These are phyloP conservation scores for Aspergillus tamarii DNA, from an alignment of 2,329 filamentous ascomycete species.

Conservation along the genomic window DNA sequence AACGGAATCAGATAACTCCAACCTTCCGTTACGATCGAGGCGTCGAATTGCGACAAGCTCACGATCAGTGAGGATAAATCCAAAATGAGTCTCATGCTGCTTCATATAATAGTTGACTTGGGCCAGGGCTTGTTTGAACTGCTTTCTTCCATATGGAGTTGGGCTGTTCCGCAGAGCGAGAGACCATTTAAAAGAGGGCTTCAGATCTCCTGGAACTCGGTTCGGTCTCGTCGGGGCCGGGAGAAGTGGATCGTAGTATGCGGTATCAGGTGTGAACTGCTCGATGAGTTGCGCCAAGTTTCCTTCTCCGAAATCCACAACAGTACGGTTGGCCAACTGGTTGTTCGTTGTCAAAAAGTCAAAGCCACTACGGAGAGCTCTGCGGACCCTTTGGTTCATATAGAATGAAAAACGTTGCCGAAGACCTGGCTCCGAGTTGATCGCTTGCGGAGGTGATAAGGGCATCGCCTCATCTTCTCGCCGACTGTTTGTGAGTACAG, in stretches of 20 bases:
- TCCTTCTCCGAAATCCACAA: constrained; percentile 5
- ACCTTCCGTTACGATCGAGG: constrained; percentile 17
- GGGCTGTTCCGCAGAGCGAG: not conserved
- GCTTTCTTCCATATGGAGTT: not conserved
- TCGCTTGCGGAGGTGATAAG: not conserved
- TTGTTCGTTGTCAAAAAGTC: not conserved
- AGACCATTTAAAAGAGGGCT: constrained; percentile 11
- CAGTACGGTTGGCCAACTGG: not conserved
- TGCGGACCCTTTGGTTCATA: not conserved
- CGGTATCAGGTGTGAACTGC: not conserved
- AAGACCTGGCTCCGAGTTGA: not conserved
- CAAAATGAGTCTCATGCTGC: constrained; percentile 17
- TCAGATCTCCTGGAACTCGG: constrained; percentile 4
- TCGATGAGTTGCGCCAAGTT: constrained; percentile 2
- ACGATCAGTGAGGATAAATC: constrained; percentile 18
- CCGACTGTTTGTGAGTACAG: not conserved
- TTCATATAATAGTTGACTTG: constrained; percentile 22
- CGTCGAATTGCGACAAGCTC: constrained; percentile 24
- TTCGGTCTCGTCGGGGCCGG: not conserved
- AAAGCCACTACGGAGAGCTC: constrained; percentile 11
- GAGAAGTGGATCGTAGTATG: constrained; percentile 7
- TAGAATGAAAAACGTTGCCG: not conserved
- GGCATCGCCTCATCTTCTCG: not conserved
- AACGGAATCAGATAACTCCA: constrained; percentile 18
- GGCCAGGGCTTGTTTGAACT: constrained; percentile 16